Conservation (phyloP, 345 rosid genomes). For the Brassica cretica region DNA sequence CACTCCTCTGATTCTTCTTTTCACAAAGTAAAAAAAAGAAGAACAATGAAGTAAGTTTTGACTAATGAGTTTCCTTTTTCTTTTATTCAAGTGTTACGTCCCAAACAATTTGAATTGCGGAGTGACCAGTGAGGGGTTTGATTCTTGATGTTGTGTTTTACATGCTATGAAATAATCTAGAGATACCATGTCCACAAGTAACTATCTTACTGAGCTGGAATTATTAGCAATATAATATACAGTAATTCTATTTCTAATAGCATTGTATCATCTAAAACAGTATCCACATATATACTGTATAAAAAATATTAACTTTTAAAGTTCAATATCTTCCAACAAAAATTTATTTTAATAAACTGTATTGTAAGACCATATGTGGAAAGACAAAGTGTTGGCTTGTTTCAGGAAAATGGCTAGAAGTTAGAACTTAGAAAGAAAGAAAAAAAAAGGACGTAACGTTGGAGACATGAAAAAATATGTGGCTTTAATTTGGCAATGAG, state of each 20-base stretch:
- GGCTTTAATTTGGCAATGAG: constrained; percentile 27
- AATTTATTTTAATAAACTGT: neutral
- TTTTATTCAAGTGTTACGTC: neutral
- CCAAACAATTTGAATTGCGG: neutral
- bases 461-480: constrained; percentile 13
- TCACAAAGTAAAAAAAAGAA: neutral
- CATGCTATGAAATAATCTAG: neutral
- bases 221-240: neutral
- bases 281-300: neutral
- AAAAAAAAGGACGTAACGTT: constrained; percentile 14
- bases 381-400: neutral
- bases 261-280: neutral
- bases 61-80: neutral
- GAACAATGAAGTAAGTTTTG: neutral
- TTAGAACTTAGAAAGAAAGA: neutral
- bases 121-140: neutral
- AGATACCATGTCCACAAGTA: neutral
- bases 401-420: neutral
- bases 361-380: neutral
- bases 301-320: neutral
- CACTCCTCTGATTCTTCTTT: neutral
- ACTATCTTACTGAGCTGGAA: neutral
- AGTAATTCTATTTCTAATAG: neutral
- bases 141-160: neutral
- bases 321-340: neutral